phyloP scores from a whole-genome alignment of 331 rosid genomes.

The Malus hybrid region DNA sequence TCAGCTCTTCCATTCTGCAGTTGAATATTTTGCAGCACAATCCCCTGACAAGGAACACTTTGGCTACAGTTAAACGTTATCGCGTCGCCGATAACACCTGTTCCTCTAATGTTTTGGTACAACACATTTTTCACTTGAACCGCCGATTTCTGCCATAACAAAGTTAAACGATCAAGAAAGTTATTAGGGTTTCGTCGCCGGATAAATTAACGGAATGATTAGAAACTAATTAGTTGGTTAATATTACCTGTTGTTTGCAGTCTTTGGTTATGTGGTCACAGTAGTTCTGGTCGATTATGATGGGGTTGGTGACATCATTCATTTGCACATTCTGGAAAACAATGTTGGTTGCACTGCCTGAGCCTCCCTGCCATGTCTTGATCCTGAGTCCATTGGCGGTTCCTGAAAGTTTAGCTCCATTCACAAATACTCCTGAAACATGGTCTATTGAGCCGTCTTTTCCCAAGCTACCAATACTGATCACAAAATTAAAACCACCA shows the following conservation, averaged over 20 bases:
- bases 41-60: conserved; percentile 38
- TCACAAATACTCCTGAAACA: conserved; percentile 12
- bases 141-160: conserved; percentile 31
- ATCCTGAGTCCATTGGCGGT: conserved; percentile 23
- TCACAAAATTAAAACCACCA: background rate
- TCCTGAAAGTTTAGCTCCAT: conserved; percentile 9
- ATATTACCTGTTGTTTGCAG: conserved; percentile 21
- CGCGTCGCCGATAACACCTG: conserved; percentile 44
- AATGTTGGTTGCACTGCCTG: conserved; percentile 23
- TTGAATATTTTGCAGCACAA: conserved; percentile 41
- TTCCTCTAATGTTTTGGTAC: conserved; percentile 59
- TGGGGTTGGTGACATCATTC: conserved; percentile 22
- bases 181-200: background rate
- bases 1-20: conserved; percentile 16
- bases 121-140: conserved; percentile 49
- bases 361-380: conserved; percentile 33
- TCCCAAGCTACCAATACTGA: conserved; percentile 31
- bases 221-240: background rate
- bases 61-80: conserved; percentile 52
- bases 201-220: background rate
- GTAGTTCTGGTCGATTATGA: conserved; percentile 27
- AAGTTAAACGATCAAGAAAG: background rate
- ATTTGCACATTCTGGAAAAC: conserved; percentile 16
- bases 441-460: background rate
- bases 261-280: conserved; percentile 1